These are phyloP conservation scores for Microdochium paspali DNA, from an alignment of 2,329 filamentous ascomycete species.

Conservation along the genomic window DNA sequence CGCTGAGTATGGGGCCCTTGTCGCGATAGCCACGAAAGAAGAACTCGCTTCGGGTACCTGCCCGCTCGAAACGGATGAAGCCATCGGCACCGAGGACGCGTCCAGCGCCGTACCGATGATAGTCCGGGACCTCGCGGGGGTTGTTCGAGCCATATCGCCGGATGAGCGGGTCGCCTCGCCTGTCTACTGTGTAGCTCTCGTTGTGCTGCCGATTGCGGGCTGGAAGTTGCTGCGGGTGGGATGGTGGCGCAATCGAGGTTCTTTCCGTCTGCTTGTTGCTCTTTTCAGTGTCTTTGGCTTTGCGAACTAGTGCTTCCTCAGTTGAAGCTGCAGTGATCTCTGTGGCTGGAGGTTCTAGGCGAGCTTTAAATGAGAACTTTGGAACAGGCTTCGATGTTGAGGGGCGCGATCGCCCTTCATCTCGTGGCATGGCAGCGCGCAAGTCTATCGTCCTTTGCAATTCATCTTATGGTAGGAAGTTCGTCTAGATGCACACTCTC, in stretches of 20 bases:
- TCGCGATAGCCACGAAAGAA: conserved; percentile 36
- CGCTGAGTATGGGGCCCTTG: conserved; percentile 25
- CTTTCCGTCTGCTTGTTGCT: neutral
- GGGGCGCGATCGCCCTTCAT: neutral
- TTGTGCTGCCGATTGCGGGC: conserved; percentile 4
- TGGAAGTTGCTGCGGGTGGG: conserved; percentile 5
- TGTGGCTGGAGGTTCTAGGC: neutral
- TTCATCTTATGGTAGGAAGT: too few relatives aligned
- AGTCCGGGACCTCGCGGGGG: conserved; percentile 60
- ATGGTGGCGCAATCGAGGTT: conserved; percentile 1
- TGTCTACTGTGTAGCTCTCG: conserved; percentile 54
- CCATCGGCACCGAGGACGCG: conserved; percentile 57
- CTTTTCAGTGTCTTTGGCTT: neutral
- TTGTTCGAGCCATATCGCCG: conserved; percentile 66
- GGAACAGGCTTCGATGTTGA: neutral
- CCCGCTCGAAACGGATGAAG: conserved; percentile 56
- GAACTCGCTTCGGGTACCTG: conserved; percentile 47
- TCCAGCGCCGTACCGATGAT: conserved; percentile 60
- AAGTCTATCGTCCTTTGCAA: neutral
- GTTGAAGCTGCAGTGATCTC: neutral
- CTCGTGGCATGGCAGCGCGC: neutral
- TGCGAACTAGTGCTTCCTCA: neutral
- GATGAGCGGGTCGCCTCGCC: conserved; percentile 68
- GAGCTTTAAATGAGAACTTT: neutral
- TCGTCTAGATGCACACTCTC: too few relatives aligned